Evolutionary conservation across 2,329 filamentous ascomycete species (phyloP), one percentile per base, ranked within the genome.

Genomic region (Parastagonospora avenae): DNA sequence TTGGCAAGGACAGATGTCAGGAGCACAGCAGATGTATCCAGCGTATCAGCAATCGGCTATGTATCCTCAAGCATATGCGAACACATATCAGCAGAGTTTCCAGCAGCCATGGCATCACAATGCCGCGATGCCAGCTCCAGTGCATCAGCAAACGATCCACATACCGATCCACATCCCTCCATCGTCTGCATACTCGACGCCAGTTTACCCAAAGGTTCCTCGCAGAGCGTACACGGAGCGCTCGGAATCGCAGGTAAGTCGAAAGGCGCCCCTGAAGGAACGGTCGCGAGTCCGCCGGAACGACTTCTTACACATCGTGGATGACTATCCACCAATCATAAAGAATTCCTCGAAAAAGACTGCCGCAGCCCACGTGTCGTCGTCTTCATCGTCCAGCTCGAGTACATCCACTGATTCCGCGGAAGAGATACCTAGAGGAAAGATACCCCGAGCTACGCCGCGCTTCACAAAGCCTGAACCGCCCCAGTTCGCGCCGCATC

Each of bases 271-370:
- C 2, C 24, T 4, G 4, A 49, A 42, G 16, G 41, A 33, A 7
- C 7, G 12, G 3, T 39, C 16, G 29, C 24, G 10, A 10, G 42
- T 49, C 1, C 42, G 35, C 10, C 40, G 52, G n/a, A 51, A 54
- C 4, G 62, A 69, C 37, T 64, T 53, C 32, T 55, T 68, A 37
- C 49, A 60, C 28, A 56, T 66, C 2, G 58, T 59, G 15, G 63
- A 66, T 7, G 52, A 64, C 12, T 60, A 60, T 15, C 63, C 64
- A 5, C 42, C 47, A 7, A 46, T 63, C 4, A 43, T 67, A 7
- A 43, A 59, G 8, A 47, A 62, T 40, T 47, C 32, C 2, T 42
- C 61, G 6, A 50, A 50, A 12, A 52, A 54, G 33, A 12, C 53
- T 11, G 41, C 48, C 8, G 14, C 39, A 7, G 38, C 24, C 15